Evolutionary conservation across 1,284 basidiomycete species (phyloP).

Genomic region (Grifola frondosa): DNA sequence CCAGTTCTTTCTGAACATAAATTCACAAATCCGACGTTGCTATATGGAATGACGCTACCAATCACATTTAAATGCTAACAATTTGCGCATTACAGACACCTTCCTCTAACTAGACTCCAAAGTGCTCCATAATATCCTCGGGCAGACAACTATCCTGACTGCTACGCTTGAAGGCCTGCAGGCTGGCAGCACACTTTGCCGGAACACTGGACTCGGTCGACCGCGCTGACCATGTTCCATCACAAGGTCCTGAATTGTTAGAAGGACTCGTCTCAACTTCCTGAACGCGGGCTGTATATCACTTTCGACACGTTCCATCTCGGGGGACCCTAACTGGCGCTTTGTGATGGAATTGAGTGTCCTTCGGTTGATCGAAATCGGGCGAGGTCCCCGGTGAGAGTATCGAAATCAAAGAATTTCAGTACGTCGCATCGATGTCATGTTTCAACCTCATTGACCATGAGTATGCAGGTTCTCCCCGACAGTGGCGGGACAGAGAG

Average conservation of each 20-base stretch:
- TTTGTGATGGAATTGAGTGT: constrained; percentile 41
- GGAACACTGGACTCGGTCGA: constrained; percentile 47
- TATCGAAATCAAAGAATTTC: no score
- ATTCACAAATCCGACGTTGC: no score
- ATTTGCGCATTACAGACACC: no score
- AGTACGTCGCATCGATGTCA: constrained; percentile 50
- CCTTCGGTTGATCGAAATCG: constrained; percentile 48
- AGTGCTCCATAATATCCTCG: constrained; percentile 38
- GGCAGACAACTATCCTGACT: constrained; percentile 40
- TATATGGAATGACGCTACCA: no score
- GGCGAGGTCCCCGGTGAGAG: no score
- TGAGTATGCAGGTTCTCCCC: constrained; percentile 58
- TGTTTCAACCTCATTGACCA: no score
- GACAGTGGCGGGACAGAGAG: constrained; percentile 44
- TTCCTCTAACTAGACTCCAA: no score
- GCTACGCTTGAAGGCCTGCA: constrained; percentile 44
- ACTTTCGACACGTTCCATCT: constrained; percentile 30
- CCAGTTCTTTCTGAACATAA: no score
- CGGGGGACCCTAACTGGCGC: constrained; percentile 34
- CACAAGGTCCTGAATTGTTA: constrained; percentile 40
- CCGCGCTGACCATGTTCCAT: constrained; percentile 42
- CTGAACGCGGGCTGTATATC: constrained; percentile 35
- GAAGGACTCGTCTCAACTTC: constrained; percentile 40
- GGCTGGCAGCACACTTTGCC: constrained; percentile 35
- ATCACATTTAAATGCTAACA: no score